These are phyloP conservation scores for Tinospora cordifolia DNA, from an alignment of 164 flowering plant genomes.

Conservation along the genomic window DNA sequence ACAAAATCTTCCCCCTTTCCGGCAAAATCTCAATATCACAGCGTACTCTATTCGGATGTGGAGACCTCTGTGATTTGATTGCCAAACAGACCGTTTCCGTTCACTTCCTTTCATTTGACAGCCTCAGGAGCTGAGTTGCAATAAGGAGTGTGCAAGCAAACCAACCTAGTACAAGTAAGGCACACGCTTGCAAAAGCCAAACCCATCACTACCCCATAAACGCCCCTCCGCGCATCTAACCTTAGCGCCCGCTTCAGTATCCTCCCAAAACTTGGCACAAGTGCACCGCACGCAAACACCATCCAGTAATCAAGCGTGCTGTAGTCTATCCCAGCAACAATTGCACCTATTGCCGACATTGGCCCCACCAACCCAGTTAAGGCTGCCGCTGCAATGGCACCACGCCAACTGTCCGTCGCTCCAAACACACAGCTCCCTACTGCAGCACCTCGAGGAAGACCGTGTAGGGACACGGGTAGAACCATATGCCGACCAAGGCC, in stretches of 20 bases:
- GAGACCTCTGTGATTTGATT: too few species aligned
- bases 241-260: slow-evolving; percentile 46
- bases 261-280: slow-evolving; percentile 59
- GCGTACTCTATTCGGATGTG: too few species aligned
- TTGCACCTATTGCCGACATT: slow-evolving; percentile 79
- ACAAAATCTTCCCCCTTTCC: too few species aligned
- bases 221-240: slow-evolving; percentile 48
- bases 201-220: slow-evolving; percentile 53
- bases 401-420: slow-evolving; percentile 86
- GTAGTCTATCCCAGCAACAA: slow-evolving; percentile 79
- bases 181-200: slow-evolving; percentile 54
- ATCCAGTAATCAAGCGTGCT: slow-evolving; percentile 76
- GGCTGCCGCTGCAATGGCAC: slow-evolving; percentile 64
- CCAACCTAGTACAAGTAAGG: slow-evolving; percentile 62
- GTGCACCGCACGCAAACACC: slow-evolving; percentile 85
- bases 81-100: too few species aligned
- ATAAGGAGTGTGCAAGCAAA: slow-evolving; percentile 87
- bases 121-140: slow-evolving; percentile 97
- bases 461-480: slow-evolving; percentile 83
- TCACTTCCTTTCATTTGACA: slow-evolving; percentile 37
- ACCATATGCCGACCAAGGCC: slow-evolving; percentile 91
- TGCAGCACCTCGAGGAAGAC: slow-evolving; percentile 93
- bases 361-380: slow-evolving; percentile 79
- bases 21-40: too few species aligned
- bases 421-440: slow-evolving; percentile 89